Conservation (phyloP, 768 basidiomycete species). For the Cyclocybe cylindracea region DNA sequence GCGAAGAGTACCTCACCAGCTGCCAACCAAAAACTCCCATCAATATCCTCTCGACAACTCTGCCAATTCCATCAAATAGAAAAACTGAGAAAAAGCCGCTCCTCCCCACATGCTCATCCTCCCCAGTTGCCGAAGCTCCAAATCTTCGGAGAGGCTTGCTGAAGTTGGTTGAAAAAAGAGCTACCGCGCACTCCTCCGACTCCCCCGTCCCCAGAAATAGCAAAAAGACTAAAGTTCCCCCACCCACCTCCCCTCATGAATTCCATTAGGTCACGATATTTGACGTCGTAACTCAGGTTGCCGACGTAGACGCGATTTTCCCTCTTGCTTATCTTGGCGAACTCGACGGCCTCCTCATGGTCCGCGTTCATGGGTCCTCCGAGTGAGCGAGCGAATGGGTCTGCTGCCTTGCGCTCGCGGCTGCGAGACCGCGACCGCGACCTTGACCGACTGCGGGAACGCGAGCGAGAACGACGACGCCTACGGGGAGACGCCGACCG, state of each 20-base stretch:
- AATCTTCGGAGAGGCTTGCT: conserved; percentile 34
- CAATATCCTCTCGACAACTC: conserved; percentile 86
- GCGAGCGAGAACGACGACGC: conserved; percentile 51
- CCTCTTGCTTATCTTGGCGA: conserved; percentile 94
- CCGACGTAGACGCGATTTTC: conserved; percentile 99
- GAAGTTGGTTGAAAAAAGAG: conserved; percentile 7
- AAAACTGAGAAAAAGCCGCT: conserved; percentile 38
- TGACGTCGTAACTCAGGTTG: conserved; percentile 98
- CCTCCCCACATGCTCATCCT: conserved; percentile 27
- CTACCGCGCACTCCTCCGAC: conserved; percentile 21
- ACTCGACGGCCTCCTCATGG: conserved; percentile 93
- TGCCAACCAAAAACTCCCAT: conserved; percentile 92
- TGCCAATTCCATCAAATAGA: conserved; percentile 46
- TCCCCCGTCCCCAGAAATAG: conserved; percentile 23
- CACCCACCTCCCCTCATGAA: conserved; percentile 99
- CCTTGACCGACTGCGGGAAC: conserved; percentile 53
- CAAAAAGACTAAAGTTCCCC: conserved; percentile 53
- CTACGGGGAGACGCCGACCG: conserved; percentile 68
- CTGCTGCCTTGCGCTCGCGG: conserved; percentile 59
- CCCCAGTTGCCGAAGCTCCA: conserved; percentile 42
- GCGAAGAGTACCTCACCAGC: conserved; percentile 99
- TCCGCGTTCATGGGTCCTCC: conserved; percentile 90
- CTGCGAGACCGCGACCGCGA: conserved; percentile 69
- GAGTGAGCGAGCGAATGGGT: conserved; percentile 76
- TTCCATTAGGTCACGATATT: conserved; percentile 98